Percentiles rank a stretch among this genome's conserved stretches.
Evolutionary conservation across 2,329 filamentous ascomycete genomes (phyloP).

Genomic region (Thelonectria discophora): DNA sequence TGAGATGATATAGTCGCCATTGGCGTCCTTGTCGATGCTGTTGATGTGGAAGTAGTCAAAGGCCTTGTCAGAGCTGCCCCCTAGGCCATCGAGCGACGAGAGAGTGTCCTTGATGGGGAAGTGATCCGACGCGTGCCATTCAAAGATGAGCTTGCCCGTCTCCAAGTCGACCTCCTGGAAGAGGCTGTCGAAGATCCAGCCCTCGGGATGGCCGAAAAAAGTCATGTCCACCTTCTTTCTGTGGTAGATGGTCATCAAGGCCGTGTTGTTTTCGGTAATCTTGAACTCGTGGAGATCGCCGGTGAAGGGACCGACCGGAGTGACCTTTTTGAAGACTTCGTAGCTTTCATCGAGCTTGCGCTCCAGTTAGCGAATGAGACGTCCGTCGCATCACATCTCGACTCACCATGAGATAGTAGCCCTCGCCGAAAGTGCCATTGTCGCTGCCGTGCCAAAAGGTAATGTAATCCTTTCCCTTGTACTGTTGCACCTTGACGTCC

Average conservation of each 20-base stretch:
- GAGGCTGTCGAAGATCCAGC: constrained; percentile 47
- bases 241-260: constrained; percentile 52
- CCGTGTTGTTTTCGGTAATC: constrained; percentile 51
- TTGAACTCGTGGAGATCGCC: constrained; percentile 51
- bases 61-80: constrained; percentile 38
- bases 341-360: constrained; percentile 46
- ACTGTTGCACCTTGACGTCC: constrained; percentile 37
- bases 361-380: constrained; percentile 6
- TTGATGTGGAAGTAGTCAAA: constrained; percentile 69
- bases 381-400: neutral
- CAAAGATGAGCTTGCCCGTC: constrained; percentile 58
- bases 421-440: constrained; percentile 57
- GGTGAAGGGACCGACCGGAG: constrained; percentile 33
- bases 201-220: constrained; percentile 34
- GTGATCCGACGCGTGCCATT: constrained; percentile 52
- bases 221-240: constrained; percentile 38
- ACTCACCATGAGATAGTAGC: constrained; percentile 56
- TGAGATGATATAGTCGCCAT: constrained; percentile 65
- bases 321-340: constrained; percentile 40
- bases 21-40: constrained; percentile 59
- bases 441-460: constrained; percentile 51
- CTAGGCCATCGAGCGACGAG: constrained; percentile 30
- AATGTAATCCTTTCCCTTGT: constrained; percentile 29
- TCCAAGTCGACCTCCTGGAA: constrained; percentile 60
- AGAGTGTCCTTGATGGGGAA: constrained; percentile 35